Percentiles rank a stretch among this genome's conserved stretches.
Evolutionary conservation across 768 basidiomycete species (phyloP).

Genomic region (Tylopilus sp.): DNA sequence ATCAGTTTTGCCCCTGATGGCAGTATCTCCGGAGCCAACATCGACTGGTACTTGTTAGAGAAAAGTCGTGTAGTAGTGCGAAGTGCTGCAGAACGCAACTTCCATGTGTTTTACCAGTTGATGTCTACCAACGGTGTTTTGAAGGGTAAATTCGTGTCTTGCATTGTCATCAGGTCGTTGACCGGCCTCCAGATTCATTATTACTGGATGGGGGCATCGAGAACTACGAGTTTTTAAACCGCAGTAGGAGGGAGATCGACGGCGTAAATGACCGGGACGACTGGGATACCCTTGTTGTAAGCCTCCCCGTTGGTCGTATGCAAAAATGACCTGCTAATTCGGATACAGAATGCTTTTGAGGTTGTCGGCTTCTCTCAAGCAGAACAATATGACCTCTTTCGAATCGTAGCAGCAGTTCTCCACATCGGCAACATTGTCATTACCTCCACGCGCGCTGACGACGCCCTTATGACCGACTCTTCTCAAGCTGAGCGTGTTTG

Average conservation of each 20-base stretch:
- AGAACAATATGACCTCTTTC: conserved; percentile 91
- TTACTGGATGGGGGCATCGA: conserved; percentile 71
- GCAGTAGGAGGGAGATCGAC: conserved; percentile 87
- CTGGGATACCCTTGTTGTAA: conserved; percentile 76
- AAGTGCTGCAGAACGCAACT: conserved; percentile 85
- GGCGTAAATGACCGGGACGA: conserved; percentile 91
- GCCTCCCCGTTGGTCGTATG: not conserved
- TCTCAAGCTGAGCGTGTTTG: conserved; percentile 88
- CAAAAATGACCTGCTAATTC: conserved; percentile 5
- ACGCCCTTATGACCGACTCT: conserved; percentile 72
- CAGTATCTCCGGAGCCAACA: conserved; percentile 95
- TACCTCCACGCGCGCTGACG: conserved; percentile 72
- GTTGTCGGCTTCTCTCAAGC: conserved; percentile 81
- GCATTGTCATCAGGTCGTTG: conserved; percentile 4
- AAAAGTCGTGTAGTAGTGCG: conserved; percentile 93
- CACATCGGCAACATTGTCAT: conserved; percentile 94
- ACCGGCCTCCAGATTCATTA: conserved; percentile 51
- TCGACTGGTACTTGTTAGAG: conserved; percentile 98
- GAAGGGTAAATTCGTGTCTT: conserved; percentile 37
- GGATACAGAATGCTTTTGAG: conserved; percentile 63
- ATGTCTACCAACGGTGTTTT: conserved; percentile 71
- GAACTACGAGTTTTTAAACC: conserved; percentile 89
- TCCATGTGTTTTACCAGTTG: conserved; percentile 97
- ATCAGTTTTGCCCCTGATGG: conserved; percentile 93
- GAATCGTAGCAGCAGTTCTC: conserved; percentile 88